Evolutionary conservation across 1,139 yeast species (phyloP), one percentile per base, ranked within the genome.

Genomic region (Scheffersomyces illinoinensis): DNA sequence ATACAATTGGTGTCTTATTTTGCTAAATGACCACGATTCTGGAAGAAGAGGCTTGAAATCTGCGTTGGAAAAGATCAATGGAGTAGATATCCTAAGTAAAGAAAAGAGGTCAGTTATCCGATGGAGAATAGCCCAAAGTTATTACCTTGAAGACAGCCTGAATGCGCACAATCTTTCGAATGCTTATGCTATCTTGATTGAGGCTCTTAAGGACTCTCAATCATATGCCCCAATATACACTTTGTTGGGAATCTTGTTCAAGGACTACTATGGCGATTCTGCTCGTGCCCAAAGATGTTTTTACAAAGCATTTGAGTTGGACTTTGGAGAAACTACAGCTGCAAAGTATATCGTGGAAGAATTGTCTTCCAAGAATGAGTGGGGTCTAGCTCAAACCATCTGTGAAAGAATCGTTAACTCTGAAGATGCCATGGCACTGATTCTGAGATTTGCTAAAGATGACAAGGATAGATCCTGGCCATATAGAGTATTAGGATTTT

Each of bases 281-380:
- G 76, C 76, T 0, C 82, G 96, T 58, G 96, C 98, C 0, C 88
- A 89, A 59, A 93, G 91, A 69, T 93, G 98, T 73, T 95, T 89
- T 70, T 88, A 89, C 70, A 90, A 88, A 67, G 97, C 98, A 0
- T 91, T 95, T 70, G 98, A 95, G 68, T 76, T 95, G 50, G 96
- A 93, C 71, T 83, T 88, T 0, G 85, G 89, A 18, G 96, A 95
- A 68, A 76, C 90, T 10, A 78, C 76, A 1, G 90, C 99, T 0
- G 97, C 97, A 0, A 82, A 83, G 65, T 85, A 85, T 61, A 81
- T 95, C 57, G 93, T 92, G 1, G 81, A 83, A 24, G 88, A 87
- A 18, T 88, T 92, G 64, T 82, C 97, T 1, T 76, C 77, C 2
- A 78, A 79, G 20, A 78, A 84, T 57, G 96, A 93, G 64, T 95